phyloP scores from a whole-genome alignment of 768 basidiomycete species.

The Boletales sp. region DNA sequence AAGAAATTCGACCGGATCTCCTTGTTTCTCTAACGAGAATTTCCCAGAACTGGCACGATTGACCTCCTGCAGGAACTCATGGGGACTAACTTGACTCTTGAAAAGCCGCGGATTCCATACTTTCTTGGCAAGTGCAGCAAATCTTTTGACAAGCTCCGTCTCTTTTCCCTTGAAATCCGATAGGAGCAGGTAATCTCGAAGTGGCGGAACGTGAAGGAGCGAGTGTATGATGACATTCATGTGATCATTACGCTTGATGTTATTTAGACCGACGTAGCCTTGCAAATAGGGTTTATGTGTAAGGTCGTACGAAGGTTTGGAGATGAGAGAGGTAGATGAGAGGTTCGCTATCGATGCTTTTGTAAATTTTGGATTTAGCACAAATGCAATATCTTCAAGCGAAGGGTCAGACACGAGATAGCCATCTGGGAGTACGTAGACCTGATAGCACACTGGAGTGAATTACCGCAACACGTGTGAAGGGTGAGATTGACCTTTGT shows the following conservation, averaged over 20 bases:
- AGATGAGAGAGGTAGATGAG: constrained; percentile 54
- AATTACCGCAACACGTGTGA: constrained; percentile 16
- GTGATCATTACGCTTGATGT: constrained; percentile 96
- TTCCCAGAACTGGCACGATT: constrained; percentile 84
- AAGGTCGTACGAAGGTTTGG: constrained; percentile 84
- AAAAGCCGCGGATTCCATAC: constrained; percentile 95
- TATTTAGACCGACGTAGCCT: constrained; percentile 95
- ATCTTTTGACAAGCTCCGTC: constrained; percentile 83
- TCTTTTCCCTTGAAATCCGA: constrained; percentile 71
- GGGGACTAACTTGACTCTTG: constrained; percentile 98
- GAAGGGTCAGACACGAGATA: constrained; percentile 97
- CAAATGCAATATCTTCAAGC: constrained; percentile 89
- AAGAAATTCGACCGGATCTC: constrained; percentile 94
- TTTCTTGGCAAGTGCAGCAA: constrained; percentile 85
- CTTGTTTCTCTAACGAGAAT: constrained; percentile 90
- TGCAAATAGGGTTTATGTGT: constrained; percentile 77
- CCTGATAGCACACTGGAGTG: constrained; percentile 45
- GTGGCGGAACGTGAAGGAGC: constrained; percentile 83
- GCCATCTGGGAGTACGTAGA: constrained; percentile 95
- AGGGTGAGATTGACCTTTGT: constrained; percentile 56
- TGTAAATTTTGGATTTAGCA: constrained; percentile 88
- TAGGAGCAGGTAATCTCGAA: constrained; percentile 84
- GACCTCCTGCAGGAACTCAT: constrained; percentile 97
- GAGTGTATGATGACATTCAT: constrained; percentile 97
- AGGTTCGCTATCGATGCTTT: constrained; percentile 48